Evolutionary conservation across 78 protist genomes (phyloP).

Genomic region (Dictyostelium capitatum): DNA sequence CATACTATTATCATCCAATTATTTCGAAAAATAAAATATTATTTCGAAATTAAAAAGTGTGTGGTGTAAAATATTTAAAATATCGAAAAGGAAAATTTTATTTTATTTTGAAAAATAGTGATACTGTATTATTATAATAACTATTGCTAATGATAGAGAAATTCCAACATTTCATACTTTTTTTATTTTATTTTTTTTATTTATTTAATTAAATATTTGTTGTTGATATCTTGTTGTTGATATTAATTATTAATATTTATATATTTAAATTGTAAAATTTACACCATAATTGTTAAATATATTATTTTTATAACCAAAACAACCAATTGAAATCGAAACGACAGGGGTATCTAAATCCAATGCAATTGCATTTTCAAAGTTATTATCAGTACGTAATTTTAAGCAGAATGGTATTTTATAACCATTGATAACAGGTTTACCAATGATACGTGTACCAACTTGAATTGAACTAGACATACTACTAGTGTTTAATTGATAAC

Average conservation of each 20-base stretch:
- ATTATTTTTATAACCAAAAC: background rate
- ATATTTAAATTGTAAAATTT: background rate
- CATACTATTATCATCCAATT: no score
- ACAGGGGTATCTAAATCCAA: constrained; percentile 8
- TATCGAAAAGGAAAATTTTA: no score
- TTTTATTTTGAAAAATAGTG: no score
- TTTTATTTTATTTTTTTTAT: background rate
- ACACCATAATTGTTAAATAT: constrained; percentile 16
- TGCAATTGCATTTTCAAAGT: background rate
- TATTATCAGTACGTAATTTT: background rate
- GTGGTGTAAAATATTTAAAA: no score
- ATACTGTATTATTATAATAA: no score
- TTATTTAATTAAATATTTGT: background rate
- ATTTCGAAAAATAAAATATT: no score
- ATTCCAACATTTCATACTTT: background rate
- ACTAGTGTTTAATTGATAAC: constrained; percentile 65
- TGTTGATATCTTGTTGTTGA: background rate
- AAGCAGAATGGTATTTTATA: background rate
- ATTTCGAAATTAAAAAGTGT: no score
- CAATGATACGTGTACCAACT: constrained; percentile 22
- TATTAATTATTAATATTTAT: no score
- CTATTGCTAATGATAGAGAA: no score
- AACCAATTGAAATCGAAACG: background rate
- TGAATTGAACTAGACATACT: constrained; percentile 1
- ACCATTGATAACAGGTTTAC: background rate